phyloP scores from a whole-genome alignment of 2,329 filamentous ascomycete species.

The Calonectria montana region DNA sequence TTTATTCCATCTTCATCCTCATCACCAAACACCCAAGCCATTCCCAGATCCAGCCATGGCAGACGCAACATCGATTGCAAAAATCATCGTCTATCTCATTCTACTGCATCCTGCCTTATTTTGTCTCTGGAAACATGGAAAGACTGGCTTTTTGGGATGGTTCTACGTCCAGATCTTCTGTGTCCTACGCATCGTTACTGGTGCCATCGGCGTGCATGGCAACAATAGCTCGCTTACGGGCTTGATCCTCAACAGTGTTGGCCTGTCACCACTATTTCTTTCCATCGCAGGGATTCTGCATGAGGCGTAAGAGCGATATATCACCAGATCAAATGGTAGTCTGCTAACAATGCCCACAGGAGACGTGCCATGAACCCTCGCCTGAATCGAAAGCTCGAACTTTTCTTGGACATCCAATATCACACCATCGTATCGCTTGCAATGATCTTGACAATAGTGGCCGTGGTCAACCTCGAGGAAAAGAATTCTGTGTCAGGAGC shows the following conservation, averaged over 20 bases:
- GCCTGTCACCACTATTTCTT: slow-evolving; percentile 17
- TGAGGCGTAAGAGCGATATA: slow-evolving; percentile 12
- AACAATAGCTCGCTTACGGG: not conserved
- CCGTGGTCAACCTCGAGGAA: slow-evolving; percentile 10
- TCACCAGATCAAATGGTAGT: not conserved
- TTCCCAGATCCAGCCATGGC: slow-evolving; percentile 1
- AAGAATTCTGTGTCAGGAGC: not conserved
- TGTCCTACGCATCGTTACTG: slow-evolving; percentile 16
- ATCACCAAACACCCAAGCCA: not conserved
- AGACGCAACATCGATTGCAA: slow-evolving; percentile 17
- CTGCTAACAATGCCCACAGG: not conserved
- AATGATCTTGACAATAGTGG: slow-evolving; percentile 18
- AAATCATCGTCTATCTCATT: slow-evolving; percentile 20
- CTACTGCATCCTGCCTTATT: slow-evolving; percentile 15
- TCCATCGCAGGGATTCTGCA: slow-evolving; percentile 19
- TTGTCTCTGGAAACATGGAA: slow-evolving; percentile 23
- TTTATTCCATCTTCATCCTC: not conserved
- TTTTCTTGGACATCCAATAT: slow-evolving; percentile 24
- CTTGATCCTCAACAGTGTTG: slow-evolving; percentile 21
- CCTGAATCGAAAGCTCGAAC: slow-evolving; percentile 20
- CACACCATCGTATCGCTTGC: slow-evolving; percentile 7
- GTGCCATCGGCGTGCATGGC: slow-evolving; percentile 11
- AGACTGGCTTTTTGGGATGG: slow-evolving; percentile 22
- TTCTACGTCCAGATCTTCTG: slow-evolving; percentile 23
- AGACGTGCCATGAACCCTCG: slow-evolving; percentile 20